Evolutionary conservation across 805 yeast genomes (phyloP).

Genomic region (Deakozyma indianensis): DNA sequence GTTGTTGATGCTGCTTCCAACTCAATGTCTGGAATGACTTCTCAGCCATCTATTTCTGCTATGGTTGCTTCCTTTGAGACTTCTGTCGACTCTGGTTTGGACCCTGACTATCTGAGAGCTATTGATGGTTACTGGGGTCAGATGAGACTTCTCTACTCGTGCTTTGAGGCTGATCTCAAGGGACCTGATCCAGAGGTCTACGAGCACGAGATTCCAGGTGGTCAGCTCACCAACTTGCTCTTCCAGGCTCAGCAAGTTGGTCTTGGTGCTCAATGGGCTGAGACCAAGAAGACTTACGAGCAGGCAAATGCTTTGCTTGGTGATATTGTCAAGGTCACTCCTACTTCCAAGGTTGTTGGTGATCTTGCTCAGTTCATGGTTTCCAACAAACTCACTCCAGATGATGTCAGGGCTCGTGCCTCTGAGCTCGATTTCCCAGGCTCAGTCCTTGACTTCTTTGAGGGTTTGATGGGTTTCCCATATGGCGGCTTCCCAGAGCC

Average conservation of each 20-base stretch:
- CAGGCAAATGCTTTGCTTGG: constrained; percentile 86
- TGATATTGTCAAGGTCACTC: constrained; percentile 96
- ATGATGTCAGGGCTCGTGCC: constrained; percentile 82
- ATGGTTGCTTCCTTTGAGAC: constrained; percentile 86
- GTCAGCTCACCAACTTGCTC: constrained; percentile 91
- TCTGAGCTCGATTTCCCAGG: constrained; percentile 94
- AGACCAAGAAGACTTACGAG: constrained; percentile 88
- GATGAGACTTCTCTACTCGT: constrained; percentile 90
- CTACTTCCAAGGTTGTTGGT: constrained; percentile 99
- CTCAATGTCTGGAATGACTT: constrained; percentile 96
- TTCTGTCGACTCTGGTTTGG: constrained; percentile 59
- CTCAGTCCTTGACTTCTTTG: constrained; percentile 94
- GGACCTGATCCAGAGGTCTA: constrained; percentile 99
- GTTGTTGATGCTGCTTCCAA: constrained; percentile 95
- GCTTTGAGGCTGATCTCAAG: constrained; percentile 96
- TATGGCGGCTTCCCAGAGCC: constrained; percentile 99
- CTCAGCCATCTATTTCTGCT: constrained; percentile 94
- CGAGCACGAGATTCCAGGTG: constrained; percentile 98
- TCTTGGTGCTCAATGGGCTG: constrained; percentile 90
- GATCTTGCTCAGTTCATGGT: constrained; percentile 99
- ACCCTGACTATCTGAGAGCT: constrained; percentile 55
- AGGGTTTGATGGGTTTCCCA: constrained; percentile 98
- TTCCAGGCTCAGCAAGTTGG: constrained; percentile 99
- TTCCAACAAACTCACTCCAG: constrained; percentile 71
- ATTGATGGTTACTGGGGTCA: constrained; percentile 97